phyloP scores from a whole-genome alignment of 176 grass and related monocot genomes.

The Aegilops tauschii region DNA sequence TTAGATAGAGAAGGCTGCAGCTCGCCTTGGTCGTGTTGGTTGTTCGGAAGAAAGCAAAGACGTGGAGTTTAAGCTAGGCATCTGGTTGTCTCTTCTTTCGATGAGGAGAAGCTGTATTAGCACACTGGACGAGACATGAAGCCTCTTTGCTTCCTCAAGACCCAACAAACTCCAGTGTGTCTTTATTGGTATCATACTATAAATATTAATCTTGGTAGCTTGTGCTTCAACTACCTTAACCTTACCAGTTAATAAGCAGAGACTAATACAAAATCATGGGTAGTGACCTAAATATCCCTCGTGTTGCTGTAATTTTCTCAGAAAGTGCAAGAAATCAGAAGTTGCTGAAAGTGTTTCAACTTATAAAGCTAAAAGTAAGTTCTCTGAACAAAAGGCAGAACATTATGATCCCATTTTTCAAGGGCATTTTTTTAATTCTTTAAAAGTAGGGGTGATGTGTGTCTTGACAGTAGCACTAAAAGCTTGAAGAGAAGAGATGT shows the following conservation, averaged over 20 bases:
- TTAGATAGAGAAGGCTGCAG: constrained; percentile 41
- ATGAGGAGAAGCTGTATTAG: constrained; percentile 44
- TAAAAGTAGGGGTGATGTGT: neutral
- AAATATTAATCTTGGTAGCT: constrained; percentile 31
- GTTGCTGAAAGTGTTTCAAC: neutral
- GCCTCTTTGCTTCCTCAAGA: constrained; percentile 49
- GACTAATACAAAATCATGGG: neutral
- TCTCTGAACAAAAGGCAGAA: neutral
- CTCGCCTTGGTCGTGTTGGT: constrained; percentile 28
- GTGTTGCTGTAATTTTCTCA: neutral
- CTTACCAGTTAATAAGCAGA: neutral
- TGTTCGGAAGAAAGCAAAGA: constrained; percentile 39
- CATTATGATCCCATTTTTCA: neutral
- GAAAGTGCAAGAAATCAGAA: neutral
- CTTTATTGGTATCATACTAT: constrained; percentile 27
- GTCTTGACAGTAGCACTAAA: neutral
- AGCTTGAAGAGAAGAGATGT: neutral
- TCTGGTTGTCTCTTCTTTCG: constrained; percentile 37
- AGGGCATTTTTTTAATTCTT: neutral
- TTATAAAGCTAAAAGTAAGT: neutral
- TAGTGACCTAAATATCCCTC: neutral
- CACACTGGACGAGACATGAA: constrained; percentile 50
- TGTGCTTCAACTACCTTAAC: constrained; percentile 15
- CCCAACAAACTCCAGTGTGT: constrained; percentile 48
- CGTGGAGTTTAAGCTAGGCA: constrained; percentile 40